Evolutionary conservation across 2,329 filamentous ascomycete genomes (phyloP).

Genomic region (Drechslera avenae): DNA sequence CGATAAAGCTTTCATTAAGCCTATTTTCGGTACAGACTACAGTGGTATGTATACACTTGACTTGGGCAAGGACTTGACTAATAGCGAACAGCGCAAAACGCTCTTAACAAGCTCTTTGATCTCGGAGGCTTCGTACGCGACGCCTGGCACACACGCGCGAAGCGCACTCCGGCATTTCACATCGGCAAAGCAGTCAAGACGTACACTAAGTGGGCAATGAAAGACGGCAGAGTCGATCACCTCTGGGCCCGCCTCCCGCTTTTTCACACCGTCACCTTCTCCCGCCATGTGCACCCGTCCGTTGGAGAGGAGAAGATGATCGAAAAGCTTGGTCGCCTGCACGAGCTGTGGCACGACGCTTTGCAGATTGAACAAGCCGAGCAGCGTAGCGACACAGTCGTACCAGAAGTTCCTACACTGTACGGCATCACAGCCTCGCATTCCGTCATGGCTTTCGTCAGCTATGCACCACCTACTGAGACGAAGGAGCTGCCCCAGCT

Average conservation of each 20-base stretch:
- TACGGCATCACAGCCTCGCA: slow-evolving; percentile 61
- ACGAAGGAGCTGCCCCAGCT: slow-evolving; percentile 31
- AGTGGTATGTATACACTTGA: slow-evolving; percentile 44
- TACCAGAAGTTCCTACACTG: slow-evolving; percentile 53
- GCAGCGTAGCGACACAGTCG: slow-evolving; percentile 4
- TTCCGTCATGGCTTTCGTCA: slow-evolving; percentile 59
- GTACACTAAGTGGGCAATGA: slow-evolving; percentile 61
- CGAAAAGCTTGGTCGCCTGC: slow-evolving; percentile 51
- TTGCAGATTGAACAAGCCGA: slow-evolving; percentile 32
- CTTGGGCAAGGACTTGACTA: slow-evolving; percentile 5
- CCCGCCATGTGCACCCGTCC: slow-evolving; percentile 45
- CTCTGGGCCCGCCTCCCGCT: slow-evolving; percentile 49
- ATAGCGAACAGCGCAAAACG: slow-evolving; percentile 53
- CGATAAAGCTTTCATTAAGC: slow-evolving; percentile 54
- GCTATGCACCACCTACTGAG: slow-evolving; percentile 50
- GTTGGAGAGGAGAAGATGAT: slow-evolving; percentile 52
- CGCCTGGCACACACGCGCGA: slow-evolving; percentile 48
- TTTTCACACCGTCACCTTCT: slow-evolving; percentile 53
- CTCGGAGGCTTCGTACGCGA: slow-evolving; percentile 60
- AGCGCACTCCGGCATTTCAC: slow-evolving; percentile 45
- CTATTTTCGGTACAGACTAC: slow-evolving; percentile 52
- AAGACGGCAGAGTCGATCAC: slow-evolving; percentile 53
- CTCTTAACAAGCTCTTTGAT: slow-evolving; percentile 56
- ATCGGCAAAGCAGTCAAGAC: slow-evolving; percentile 51
- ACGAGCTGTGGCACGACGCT: slow-evolving; percentile 50